A percentile compares a stretch with the other conserved stretches of the same genome.
phyloP scores from a whole-genome alignment of 2,329 filamentous ascomycete genomes.

The Bipolaris sorokiniana region DNA sequence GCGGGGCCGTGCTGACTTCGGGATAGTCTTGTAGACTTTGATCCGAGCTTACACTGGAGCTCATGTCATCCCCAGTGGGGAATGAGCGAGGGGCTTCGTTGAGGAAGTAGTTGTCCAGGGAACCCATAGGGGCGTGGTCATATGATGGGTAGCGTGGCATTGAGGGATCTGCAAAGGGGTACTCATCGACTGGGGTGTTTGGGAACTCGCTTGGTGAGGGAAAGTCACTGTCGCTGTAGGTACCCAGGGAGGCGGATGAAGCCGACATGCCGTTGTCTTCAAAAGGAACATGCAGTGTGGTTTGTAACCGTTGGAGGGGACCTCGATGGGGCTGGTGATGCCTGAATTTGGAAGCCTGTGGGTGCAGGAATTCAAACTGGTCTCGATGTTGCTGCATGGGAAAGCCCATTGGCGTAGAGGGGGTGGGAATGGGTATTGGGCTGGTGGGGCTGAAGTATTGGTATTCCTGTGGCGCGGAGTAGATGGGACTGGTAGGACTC shows the following conservation, averaged over 20 bases:
- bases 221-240: constrained; percentile 57
- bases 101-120: constrained; percentile 47
- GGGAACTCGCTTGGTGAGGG: constrained; percentile 56
- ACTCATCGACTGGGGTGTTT: constrained; percentile 54
- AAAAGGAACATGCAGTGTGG: constrained; percentile 49
- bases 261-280: constrained; percentile 52
- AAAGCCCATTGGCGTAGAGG: constrained; percentile 47
- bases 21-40: constrained; percentile 54
- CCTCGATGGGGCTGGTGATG: constrained; percentile 47
- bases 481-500: constrained; percentile 47
- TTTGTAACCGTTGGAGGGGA: constrained; percentile 53
- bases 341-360: constrained; percentile 46
- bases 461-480: constrained; percentile 46
- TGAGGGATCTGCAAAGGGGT: constrained; percentile 50
- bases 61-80: constrained; percentile 50
- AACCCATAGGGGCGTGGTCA: constrained; percentile 46
- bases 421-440: constrained; percentile 50
- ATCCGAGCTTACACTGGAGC: constrained; percentile 55
- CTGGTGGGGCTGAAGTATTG: constrained; percentile 47
- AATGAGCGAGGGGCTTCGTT: constrained; percentile 45
- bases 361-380: constrained; percentile 46
- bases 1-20: constrained; percentile 46
- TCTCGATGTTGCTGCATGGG: constrained; percentile 48
- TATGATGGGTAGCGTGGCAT: constrained; percentile 46
- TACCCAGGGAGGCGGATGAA: constrained; percentile 55